Base-by-base conservation (phyloP, 495 filamentous ascomycete species). In the Glonium stellatum region DNA sequence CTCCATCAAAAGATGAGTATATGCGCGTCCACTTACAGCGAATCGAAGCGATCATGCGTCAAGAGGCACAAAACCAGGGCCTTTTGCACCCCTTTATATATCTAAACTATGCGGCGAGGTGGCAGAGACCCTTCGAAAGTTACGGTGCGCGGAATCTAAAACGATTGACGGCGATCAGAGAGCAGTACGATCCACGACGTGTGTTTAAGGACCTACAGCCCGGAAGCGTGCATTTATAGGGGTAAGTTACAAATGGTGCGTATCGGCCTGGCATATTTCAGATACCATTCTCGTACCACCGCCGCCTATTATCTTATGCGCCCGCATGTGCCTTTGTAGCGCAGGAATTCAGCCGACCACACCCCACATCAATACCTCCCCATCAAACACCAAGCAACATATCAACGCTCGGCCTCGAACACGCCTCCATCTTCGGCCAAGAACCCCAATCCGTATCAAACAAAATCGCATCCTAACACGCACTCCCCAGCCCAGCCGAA, bases 51-150 rank as follows among this genome's bases (percentile, higher is more conserved):
- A 11, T 18, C 12, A 3, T 50, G n/a, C 47, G 47, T 11, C 18
- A 23, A 23, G 11, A 50, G 22, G 47, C 47, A 11, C n/a, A 50
- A 50, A 11, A 22, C 1, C 1, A 11, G 15, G n/a, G 47, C 11
- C 4, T 50, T 21, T 50, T 50, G 23, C 47, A 23, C 21, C 47
- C 21, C n/a, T 50, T 50, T 11, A 21, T 21, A 3, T 85, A 86
- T 59, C 76, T 80, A 59, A 81, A 82, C 57, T 70, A 72, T 49
- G 69, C 68, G 5, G 62, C 34, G 12, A 39, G 41, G 18, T 67
- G 46, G 46, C 69, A 72, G 53, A 71, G 54, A 68, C 73, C n/a
- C 1, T 67, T 79, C 52, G 63, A 57, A 12, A 64, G 72, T 12
- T 63, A 63, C 36, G 60, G 69, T n/a, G 21, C 21, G 51, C 39